Conservation (phyloP, 1,284 basidiomycete genomes). For the Cutaneotrichosporon sp. region DNA sequence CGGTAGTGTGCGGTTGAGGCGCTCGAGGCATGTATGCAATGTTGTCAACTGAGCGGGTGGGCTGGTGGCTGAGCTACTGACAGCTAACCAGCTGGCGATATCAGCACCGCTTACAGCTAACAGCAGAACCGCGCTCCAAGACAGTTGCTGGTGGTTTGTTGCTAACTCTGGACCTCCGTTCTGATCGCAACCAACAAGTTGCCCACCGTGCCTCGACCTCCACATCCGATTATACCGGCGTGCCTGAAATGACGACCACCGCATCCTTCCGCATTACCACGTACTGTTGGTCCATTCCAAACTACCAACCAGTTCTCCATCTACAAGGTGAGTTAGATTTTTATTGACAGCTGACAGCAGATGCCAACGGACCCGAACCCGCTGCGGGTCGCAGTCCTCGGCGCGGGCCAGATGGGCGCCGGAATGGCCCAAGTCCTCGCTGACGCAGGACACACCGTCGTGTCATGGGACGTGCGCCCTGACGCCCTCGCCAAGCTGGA, state of each 20-base stretch:
- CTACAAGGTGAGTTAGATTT: background rate
- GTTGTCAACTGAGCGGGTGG: background rate
- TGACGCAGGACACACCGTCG: conserved; percentile 54
- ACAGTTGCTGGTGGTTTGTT: too few relatives aligned
- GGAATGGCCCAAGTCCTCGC: conserved; percentile 58
- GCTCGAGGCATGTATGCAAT: background rate
- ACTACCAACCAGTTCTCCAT: background rate
- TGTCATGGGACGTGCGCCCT: conserved; percentile 48
- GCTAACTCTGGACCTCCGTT: background rate
- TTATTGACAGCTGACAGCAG: background rate
- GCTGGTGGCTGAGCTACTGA: too few relatives aligned
- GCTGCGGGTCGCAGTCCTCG: conserved; percentile 51
- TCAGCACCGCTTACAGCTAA: background rate
- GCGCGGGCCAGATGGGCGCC: conserved; percentile 58
- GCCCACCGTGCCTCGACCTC: background rate
- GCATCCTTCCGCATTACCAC: too few relatives aligned
- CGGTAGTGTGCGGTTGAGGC: background rate
- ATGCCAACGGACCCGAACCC: background rate
- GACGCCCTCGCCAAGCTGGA: background rate
- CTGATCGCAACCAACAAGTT: background rate
- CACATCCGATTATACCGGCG: background rate
- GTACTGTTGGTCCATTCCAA: background rate
- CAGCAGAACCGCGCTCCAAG: too few relatives aligned
- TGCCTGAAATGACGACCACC: background rate
- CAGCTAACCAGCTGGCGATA: too few relatives aligned